Base-by-base conservation (phyloP, 257 asterid species). In the Plantago major region DNA sequence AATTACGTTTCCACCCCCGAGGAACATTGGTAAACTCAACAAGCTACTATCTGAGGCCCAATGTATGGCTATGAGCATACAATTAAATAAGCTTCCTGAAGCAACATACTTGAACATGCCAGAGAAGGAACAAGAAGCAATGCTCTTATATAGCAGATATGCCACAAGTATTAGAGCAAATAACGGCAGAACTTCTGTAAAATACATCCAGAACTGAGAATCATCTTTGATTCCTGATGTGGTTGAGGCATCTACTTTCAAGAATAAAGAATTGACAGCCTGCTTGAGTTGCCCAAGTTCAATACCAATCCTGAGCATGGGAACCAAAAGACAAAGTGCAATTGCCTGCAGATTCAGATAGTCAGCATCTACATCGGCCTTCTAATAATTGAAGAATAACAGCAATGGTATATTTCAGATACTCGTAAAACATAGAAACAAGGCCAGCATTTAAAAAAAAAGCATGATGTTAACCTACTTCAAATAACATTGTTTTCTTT, bases 231-330 rank as follows among this genome's bases (percentile, higher is more conserved):
- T 63, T 66, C 87, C 87, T 61, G 72, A 64, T 37, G 74, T 81
- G 76, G 77, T 78, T 64, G 96, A 83, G 64, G 85, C 78, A 69
- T 81, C 77, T 38, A 76, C 71, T 64, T 81, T 81, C 64, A 81
- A 64, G 82, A 81, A 81, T 56, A 75, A 66, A 65, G 87, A 81
- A 74, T 73, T 78, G 63, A 78, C 87, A 51, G 87, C 87, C 71
- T 81, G 84, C 78, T 81, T 78, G 64, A 81, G 48, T 55, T 81
- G 87, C 65, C 87, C 87, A 49, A 81, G 64, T 75, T 88, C 96
- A 42, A 88, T 89, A 18, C 95, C 84, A 72, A 88, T 70, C 73
- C 85, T 82, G 83, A 88, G 87, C 71, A 82, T 50, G 58, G 92
- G 93, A 68, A 86, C 80, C 83, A 91, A 73, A 63, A 86, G 74